A percentile compares a stretch with the other conserved stretches of the same genome.
Conservation (phyloP, 2,329 filamentous ascomycete species). For the Pyrenochaeta sp. region DNA sequence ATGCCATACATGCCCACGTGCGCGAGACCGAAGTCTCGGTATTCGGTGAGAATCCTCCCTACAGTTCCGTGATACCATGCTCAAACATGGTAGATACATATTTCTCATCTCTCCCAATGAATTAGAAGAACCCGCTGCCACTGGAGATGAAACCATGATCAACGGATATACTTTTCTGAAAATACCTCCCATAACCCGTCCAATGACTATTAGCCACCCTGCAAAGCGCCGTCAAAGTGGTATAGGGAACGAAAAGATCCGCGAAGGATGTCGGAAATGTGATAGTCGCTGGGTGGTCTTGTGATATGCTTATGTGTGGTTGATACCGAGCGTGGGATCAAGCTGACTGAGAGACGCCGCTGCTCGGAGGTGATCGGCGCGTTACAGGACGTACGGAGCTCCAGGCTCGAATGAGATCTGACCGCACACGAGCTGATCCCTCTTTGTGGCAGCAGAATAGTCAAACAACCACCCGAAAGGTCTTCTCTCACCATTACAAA, state of each 20-base stretch:
- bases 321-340: neutral
- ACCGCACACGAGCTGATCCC: neutral
- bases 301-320: neutral
- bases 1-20: neutral
- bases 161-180: neutral
- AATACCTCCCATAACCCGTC: slow-evolving; percentile 1
- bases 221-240: neutral
- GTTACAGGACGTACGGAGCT: neutral
- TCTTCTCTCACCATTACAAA: neutral
- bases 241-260: neutral
- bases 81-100: neutral
- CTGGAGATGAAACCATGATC: neutral
- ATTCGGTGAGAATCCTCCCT: neutral
- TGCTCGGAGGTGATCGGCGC: neutral
- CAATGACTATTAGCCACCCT: neutral
- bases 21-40: neutral
- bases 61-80: neutral
- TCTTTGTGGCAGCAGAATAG: neutral
- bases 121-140: neutral
- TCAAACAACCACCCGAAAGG: neutral
- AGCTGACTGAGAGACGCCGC: neutral
- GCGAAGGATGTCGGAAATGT: neutral
- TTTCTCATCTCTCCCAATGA: neutral
- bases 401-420: neutral
- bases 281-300: neutral